These are phyloP conservation scores for Pseudopyricularia javanii DNA, from an alignment of 2,329 filamentous ascomycete genomes.

Conservation along the genomic window DNA sequence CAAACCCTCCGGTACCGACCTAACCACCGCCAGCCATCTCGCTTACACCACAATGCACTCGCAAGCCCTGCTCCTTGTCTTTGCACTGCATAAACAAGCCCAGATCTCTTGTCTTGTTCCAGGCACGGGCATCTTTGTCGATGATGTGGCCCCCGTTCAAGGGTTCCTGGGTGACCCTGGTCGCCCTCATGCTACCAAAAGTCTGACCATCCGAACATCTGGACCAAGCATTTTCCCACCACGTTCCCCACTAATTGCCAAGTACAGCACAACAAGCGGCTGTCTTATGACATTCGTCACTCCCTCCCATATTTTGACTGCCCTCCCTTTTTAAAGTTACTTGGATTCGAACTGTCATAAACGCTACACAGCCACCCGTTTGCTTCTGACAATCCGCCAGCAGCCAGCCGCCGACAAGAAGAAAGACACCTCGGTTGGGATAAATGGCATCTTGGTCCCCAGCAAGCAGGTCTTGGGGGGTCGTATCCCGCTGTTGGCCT, in stretches of 20 bases:
- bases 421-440: background rate
- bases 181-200: background rate
- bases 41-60: background rate
- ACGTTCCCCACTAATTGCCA: background rate
- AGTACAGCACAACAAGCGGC: no score
- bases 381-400: background rate
- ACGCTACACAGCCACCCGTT: background rate
- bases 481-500: background rate
- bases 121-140: background rate
- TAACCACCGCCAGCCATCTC: background rate
- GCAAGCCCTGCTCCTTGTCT: background rate
- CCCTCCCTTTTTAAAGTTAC: no score
- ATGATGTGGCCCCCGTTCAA: background rate
- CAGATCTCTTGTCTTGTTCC: background rate
- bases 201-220: background rate
- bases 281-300: no score
- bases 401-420: background rate
- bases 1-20: no score
- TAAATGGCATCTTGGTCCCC: background rate
- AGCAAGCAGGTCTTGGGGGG: slow-evolving; percentile 3
- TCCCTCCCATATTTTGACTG: no score
- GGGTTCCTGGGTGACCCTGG: background rate
- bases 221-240: background rate
- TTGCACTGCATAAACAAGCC: background rate
- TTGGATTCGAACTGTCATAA: background rate